Evolutionary conservation across 371 early-diverging fungal species (phyloP).

Genomic region (Mortierella sp.): DNA sequence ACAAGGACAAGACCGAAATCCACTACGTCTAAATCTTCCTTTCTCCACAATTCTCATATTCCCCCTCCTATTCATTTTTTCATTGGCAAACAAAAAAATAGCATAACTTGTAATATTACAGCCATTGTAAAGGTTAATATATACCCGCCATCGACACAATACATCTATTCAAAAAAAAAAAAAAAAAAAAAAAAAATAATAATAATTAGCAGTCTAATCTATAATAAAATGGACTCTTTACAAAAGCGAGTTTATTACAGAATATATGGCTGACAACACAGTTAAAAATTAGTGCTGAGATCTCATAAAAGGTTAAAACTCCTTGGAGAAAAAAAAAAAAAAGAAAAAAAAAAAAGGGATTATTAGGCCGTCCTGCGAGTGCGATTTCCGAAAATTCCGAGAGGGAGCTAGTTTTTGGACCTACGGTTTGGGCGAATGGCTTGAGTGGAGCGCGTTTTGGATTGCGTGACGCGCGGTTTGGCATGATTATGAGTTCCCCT

Average conservation of each 20-base stretch:
- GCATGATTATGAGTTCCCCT: not conserved
- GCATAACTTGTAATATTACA: constrained; percentile 12
- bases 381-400: too few species aligned
- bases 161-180: not conserved
- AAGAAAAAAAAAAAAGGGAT: too few species aligned
- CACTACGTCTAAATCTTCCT: constrained; percentile 21
- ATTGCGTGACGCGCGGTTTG: not conserved
- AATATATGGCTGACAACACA: too few species aligned
- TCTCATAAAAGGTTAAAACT: too few species aligned
- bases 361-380: too few species aligned
- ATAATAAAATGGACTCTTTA: too few species aligned
- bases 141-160: constrained; percentile 10
- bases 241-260: too few species aligned
- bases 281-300: too few species aligned
- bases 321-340: too few species aligned
- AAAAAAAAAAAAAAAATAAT: not conserved
- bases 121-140: constrained; percentile 8
- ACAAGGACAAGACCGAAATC: constrained; percentile 39
- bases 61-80: not conserved
- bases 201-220: too few species aligned
- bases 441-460: not conserved
- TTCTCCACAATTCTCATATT: not conserved
- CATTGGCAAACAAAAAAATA: constrained; percentile 8
- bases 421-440: not conserved
- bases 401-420: too few species aligned